Base-by-base conservation (phyloP, 2,329 filamentous ascomycete genomes). In the Curvularia hawaiiensis region DNA sequence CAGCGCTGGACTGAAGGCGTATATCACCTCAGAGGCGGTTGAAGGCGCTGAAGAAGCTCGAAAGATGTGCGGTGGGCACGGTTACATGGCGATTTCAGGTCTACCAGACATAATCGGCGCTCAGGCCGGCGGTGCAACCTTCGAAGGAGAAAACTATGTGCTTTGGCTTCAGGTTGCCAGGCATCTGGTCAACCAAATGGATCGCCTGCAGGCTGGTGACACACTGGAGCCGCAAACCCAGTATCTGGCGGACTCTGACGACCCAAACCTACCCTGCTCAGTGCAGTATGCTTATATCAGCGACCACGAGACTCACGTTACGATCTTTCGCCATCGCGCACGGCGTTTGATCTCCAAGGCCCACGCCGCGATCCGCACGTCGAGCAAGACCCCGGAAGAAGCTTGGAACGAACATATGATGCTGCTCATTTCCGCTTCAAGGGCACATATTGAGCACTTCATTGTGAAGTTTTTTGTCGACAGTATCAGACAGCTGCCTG, bases 1-100 rank as follows among this genome's bases (percentile, higher is more conserved):
- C 16, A 58, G 40, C 9, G 51, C 55, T 1, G 55, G 46, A 1
- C 28, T 83, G 39, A 83, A 84, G 62, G 82, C 79, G 51, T 70
- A 82, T 16, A 80, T 80, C 45, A 83, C 81, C 0, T 79, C 77
- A 31, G 71, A 80, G 8, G 79, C 80, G 7, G 80, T 81, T 0
- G 80, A 82, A 59, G 72, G 73, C 3, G 67, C 74, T 1, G 77
- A 78, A 54, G 74, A 76, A 28, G 69, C 69, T 10, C 64, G 75
- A 16, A 77, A 72, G 62, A 62, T 68, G 35, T 77, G 76, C 51
- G 77, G 77, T 38, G 76, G 76, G 2, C 75, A 78, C 51, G 77
- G 77, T 1, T 79, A 75, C 43, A 64, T 75, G 40, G 65, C 61
- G n/a, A 69, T 71, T 16, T 71, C 70, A 16, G 74, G 74, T 3